Base-by-base conservation (phyloP, 306 rosid genomes). In the Casuarina glauca region DNA sequence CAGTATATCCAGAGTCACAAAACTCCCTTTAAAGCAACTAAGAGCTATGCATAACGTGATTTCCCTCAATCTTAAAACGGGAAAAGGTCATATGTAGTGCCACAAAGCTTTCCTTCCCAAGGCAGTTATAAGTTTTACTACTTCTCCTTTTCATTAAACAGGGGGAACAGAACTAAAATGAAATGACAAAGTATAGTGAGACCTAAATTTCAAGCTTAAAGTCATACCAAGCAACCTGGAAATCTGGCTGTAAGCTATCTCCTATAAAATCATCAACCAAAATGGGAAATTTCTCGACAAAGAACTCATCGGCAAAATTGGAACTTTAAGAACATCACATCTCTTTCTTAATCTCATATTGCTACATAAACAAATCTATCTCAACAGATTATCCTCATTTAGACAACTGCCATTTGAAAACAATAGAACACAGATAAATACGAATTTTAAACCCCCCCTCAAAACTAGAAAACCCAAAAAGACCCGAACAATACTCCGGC, bases 231-330 rank as follows among this genome's bases (percentile, higher is more conserved):
- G 26, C 19, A 44, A 44, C n/a, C 69, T 36, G 43, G 20, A 5
- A 64, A 39, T 64, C 45, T 20, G 64, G 64, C 12, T 16, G 5
- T 57, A 57, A 1, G 39, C 10, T 64, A 42, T 5, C 16, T 64
- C 20, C 7, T 64, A 38, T n/a, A 36, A 39, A 36, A 64, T 20
- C 48, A 38, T 19, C 10, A 2, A 16, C 48, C 20, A 17, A 64
- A 16, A 55, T 5, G 43, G 5, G 46, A 64, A 41, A 64, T 64
- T 3, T 19, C 11, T 19, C 4, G 26, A 55, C 53, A 36, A 73
- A 9, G 50, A 75, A 48, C 43, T 48, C 79, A 48, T 61, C 41
- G 5, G 67, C 76, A 51, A 54, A 9, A 53, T 38, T 73, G 67
- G 7, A n/a, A 70, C 6, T 26, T 26, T 26, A 26, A 16, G 42